Conservation (phyloP, 2,329 filamentous ascomycete genomes). For the Apiospora marii region DNA sequence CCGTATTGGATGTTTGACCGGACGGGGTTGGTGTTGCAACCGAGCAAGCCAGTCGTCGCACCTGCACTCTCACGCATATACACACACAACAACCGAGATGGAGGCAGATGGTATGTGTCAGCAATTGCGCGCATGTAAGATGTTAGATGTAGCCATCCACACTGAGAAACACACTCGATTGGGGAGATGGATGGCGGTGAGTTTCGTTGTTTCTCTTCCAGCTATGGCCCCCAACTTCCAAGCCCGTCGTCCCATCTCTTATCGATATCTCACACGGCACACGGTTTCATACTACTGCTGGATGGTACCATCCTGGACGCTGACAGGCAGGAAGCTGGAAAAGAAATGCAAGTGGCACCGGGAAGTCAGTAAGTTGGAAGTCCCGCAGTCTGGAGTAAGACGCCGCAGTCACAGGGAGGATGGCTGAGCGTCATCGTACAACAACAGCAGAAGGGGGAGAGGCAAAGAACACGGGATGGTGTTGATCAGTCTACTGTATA, state of each 20-base stretch:
- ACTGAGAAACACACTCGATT: slow-evolving; percentile 10
- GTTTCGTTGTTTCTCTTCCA: slow-evolving; percentile 3
- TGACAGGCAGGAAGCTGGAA: slow-evolving; percentile 6
- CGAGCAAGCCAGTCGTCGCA: neutral
- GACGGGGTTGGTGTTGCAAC: slow-evolving; percentile 9
- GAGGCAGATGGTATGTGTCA: slow-evolving; percentile 4
- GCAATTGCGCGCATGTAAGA: slow-evolving; percentile 9
- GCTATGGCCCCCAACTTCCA: slow-evolving; percentile 1
- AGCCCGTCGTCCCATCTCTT: slow-evolving; percentile 13
- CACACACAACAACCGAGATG: neutral
- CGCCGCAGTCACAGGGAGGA: neutral
- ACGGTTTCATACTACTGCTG: slow-evolving; percentile 2
- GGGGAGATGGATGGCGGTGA: slow-evolving; percentile 9
- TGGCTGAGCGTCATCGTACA: slow-evolving; percentile 5
- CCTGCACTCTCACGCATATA: neutral
- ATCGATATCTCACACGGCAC: slow-evolving; percentile 16
- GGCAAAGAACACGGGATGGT: neutral
- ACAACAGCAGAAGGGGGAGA: neutral
- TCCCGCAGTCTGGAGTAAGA: neutral
- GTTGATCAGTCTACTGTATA: slow-evolving; percentile 11
- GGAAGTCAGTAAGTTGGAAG: neutral
- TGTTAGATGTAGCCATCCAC: slow-evolving; percentile 10
- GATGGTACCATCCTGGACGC: neutral
- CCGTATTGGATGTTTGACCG: slow-evolving; percentile 3
- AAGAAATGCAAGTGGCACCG: slow-evolving; percentile 6